Evolutionary conservation across 2,329 filamentous ascomycete species (phyloP), one percentile per base, ranked within the genome.

Genomic region (Ilyonectria mors-panacis): DNA sequence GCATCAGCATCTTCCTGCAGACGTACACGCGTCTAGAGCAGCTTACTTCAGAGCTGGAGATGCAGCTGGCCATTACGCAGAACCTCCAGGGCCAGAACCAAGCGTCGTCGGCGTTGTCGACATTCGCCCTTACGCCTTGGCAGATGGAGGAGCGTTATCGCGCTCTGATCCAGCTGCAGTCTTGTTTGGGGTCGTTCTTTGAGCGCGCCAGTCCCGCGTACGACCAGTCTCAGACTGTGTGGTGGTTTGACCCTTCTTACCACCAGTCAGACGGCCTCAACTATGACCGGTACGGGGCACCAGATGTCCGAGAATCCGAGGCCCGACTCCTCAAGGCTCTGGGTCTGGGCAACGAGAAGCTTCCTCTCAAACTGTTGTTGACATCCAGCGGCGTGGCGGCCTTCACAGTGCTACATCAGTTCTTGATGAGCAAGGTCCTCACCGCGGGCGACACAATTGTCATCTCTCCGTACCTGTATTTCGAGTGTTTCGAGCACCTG

Each of bases 91-190:
- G 19, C n/a, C 59, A 45, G 3, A 59, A 35, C 23, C 50, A 37
- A 12, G 28, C 47, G 17, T 5, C 55, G 17, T 58, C 55, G 26
- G 56, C 56, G 3, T 28, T 66, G 48, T 59, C 64, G 28, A 44
- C 39, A 47, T 66, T 66, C 15, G 37, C 48, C 26, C 64, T 66
- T 21, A 37, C 45, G 12, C 64, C 64, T 13, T 66, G 64, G 64
- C 64, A 66, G 54, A 66, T 66, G 64, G 64, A 66, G 54, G 64
- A 66, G 39, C 64, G 64, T 6, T 66, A 66, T 28, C 64, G 64
- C 6, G 64, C 64, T 37, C 56, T 66, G 59, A 59, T 66, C 17
- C 64, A 66, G 39, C 55, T 66, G 30, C 64, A 66, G 28, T 66
- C 64, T 12, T 63, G 42, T 15, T 26, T 66, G 2, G 64, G 64